Conservation (phyloP, 345 rosid species). For the Rhodomyrtus tomentosa region DNA sequence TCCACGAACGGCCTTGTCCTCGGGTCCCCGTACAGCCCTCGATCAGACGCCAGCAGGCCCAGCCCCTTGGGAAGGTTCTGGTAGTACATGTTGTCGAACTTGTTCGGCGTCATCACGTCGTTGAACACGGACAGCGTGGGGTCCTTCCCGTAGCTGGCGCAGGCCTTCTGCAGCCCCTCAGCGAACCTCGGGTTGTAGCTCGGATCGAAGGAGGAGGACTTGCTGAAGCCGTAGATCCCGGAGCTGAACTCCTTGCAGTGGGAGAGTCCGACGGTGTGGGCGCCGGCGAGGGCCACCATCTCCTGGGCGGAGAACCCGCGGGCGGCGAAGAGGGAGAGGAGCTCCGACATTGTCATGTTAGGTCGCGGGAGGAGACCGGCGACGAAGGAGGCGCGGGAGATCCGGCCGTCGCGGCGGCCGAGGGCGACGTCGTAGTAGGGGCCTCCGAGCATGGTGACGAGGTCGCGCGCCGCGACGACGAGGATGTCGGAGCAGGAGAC, state of each 20-base stretch:
- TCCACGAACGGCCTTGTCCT: constrained; percentile 60
- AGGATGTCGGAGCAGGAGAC: constrained; percentile 93
- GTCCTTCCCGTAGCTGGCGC: constrained; percentile 42
- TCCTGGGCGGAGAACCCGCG: constrained; percentile 64
- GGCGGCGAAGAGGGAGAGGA: constrained; percentile 39
- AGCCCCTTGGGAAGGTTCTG: constrained; percentile 74
- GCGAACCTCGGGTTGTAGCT: constrained; percentile 70
- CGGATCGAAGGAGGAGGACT: constrained; percentile 10
- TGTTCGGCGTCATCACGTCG: constrained; percentile 84
- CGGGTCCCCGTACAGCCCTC: constrained; percentile 38
- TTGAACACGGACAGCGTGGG: constrained; percentile 78
- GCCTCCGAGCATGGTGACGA: constrained; percentile 53
- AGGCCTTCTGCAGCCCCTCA: constrained; percentile 46
- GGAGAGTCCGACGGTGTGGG: constrained; percentile 89
- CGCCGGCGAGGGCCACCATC: constrained; percentile 82
- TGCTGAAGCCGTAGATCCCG: constrained; percentile 18
- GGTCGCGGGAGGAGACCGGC: constrained; percentile 57
- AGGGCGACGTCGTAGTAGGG: constrained; percentile 58
- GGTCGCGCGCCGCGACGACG: constrained; percentile 73
- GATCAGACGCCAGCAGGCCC: constrained; percentile 74
- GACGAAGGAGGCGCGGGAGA: constrained; percentile 34
- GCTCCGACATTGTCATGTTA: constrained; percentile 34
- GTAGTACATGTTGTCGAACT: constrained; percentile 75
- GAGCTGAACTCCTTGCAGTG: constrained; percentile 71
- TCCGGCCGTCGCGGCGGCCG: constrained; percentile 61